A percentile compares a stretch with the other conserved stretches of the same genome.
Evolutionary conservation across 1,284 basidiomycete genomes (phyloP).

Genomic region (Tilletia horrida): DNA sequence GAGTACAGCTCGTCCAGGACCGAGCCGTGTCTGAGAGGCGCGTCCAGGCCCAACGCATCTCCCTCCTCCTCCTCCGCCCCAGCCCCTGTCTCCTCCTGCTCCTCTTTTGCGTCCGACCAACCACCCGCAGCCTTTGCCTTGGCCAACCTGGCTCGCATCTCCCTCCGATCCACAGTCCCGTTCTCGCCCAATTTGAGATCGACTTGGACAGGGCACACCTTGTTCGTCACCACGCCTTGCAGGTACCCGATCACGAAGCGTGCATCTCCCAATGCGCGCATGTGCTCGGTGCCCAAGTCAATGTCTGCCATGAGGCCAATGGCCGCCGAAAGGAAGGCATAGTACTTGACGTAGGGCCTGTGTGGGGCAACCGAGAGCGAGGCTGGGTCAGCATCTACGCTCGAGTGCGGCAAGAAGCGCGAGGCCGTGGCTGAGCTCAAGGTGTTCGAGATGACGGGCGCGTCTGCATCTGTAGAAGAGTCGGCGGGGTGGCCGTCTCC

Average conservation of each 20-base stretch:
- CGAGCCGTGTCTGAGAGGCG: conserved; percentile 30
- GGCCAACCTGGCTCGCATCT: conserved; percentile 41
- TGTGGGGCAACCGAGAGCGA: neutral
- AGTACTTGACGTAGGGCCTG: conserved; percentile 56
- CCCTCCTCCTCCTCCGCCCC: neutral
- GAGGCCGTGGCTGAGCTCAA: conserved; percentile 15
- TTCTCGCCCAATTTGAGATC: conserved; percentile 43
- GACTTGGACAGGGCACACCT: conserved; percentile 40
- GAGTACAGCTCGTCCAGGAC: conserved; percentile 32
- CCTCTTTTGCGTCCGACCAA: conserved; percentile 7
- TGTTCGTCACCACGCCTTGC: conserved; percentile 55
- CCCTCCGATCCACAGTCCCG: conserved; percentile 35
- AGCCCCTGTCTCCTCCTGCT: neutral
- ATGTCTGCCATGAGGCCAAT: conserved; percentile 88
- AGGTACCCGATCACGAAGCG: conserved; percentile 83
- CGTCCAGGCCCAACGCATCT: neutral
- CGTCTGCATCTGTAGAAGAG: neutral
- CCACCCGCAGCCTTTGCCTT: conserved; percentile 21
- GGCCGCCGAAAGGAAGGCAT: conserved; percentile 84
- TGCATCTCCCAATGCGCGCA: conserved; percentile 89
- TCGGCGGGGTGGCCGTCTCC: neutral
- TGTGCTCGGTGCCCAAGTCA: conserved; percentile 69
- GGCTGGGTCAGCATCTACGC: conserved; percentile 6
- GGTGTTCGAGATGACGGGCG: neutral
- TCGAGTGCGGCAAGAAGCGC: neutral